phyloP scores from a whole-genome alignment of 805 yeast genomes.

The Nakazawaea anatomiae region DNA sequence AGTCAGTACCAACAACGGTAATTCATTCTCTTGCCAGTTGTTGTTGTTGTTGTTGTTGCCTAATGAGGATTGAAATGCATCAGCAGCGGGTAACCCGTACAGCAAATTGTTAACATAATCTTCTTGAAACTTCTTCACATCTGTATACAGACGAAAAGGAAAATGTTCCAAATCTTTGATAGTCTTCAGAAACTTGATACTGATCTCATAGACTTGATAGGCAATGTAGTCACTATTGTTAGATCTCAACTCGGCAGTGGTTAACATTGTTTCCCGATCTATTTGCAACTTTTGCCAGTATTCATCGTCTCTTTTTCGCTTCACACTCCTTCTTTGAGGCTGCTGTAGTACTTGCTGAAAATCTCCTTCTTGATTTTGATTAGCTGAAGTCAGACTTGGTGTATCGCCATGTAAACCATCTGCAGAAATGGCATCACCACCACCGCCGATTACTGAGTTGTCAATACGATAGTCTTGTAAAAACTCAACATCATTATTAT shows the following conservation, averaged over 20 bases:
- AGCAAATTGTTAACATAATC: not conserved
- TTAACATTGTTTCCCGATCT: not conserved
- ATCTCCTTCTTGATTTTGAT: too few relatives aligned
- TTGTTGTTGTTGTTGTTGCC: not conserved
- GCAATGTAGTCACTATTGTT: not conserved
- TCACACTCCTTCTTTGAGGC: not conserved
- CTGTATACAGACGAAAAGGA: not conserved
- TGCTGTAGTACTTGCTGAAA: too few relatives aligned
- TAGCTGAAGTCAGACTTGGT: too few relatives aligned
- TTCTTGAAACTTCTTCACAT: not conserved
- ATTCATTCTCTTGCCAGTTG: too few relatives aligned
- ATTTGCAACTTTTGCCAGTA: not conserved
- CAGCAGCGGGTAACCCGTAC: not conserved
- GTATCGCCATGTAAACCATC: too few relatives aligned
- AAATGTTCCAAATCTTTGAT: too few relatives aligned
- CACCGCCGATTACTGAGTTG: not conserved
- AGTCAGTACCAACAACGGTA: too few relatives aligned
- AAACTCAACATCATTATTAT: not conserved
- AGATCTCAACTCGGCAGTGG: not conserved
- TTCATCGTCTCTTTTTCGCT: not conserved
- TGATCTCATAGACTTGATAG: not conserved
- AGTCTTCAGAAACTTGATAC: not conserved
- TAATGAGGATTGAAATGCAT: not conserved
- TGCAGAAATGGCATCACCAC: not conserved
- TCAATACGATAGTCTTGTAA: constrained; percentile 3